These are phyloP conservation scores for Poronia punctata DNA, from an alignment of 495 filamentous ascomycete species.

Conservation along the genomic window DNA sequence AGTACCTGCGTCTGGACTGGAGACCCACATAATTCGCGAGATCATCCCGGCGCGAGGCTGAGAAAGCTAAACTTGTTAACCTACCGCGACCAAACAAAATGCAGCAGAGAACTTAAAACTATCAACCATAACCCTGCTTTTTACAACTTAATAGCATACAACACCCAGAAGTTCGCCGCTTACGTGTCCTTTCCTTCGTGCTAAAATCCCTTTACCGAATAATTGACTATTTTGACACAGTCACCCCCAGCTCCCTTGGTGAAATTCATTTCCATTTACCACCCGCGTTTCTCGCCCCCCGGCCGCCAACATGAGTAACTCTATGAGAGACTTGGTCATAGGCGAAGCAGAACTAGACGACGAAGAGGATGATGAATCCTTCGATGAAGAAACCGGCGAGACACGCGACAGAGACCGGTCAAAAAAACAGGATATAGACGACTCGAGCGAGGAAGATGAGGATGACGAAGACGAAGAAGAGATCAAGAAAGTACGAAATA, in stretches of 20 bases:
- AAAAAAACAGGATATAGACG: constrained; percentile 59
- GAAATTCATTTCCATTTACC: neutral
- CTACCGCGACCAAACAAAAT: too few species aligned
- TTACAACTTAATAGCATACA: too few species aligned
- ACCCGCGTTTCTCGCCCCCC: neutral
- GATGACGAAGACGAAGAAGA: constrained; percentile 89
- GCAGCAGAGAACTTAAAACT: too few species aligned
- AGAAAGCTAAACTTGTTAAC: too few species aligned
- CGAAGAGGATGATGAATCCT: constrained; percentile 83
- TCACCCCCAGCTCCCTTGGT: neutral
- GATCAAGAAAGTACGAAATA: constrained; percentile 39
- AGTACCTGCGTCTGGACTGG: too few species aligned
- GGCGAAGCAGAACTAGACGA: constrained; percentile 83
- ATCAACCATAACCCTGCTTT: too few species aligned
- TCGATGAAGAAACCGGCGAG: constrained; percentile 74
- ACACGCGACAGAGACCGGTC: constrained; percentile 29
- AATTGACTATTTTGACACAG: too few species aligned
- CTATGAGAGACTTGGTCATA: constrained; percentile 66
- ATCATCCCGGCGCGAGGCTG: too few species aligned
- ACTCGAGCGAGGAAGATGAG: constrained; percentile 92
- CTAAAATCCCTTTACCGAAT: too few species aligned
- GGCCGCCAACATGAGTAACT: constrained; percentile 52
- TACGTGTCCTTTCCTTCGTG: too few species aligned
- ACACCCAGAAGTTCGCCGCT: too few species aligned
- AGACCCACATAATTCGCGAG: too few species aligned